phyloP scores from a whole-genome alignment of 2,329 filamentous ascomycete genomes.

The Monosporascus sp. region DNA sequence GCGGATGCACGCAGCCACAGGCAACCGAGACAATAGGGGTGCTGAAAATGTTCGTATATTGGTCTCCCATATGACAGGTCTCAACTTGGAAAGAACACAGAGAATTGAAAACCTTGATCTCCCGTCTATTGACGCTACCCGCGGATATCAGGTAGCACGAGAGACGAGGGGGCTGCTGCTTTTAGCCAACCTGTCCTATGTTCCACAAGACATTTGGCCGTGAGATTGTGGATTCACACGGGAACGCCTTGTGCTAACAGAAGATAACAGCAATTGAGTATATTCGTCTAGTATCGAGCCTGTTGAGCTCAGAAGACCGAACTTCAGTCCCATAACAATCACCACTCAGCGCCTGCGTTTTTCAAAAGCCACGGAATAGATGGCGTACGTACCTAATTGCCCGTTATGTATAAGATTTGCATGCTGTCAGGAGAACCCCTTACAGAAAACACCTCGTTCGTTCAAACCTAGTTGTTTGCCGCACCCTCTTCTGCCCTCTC shows the following conservation, averaged over 20 bases:
- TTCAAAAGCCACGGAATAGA: too few species aligned
- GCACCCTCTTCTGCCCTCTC: too few species aligned
- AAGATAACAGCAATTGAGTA: too few species aligned
- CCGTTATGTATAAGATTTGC: too few species aligned
- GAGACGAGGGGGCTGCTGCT: neutral
- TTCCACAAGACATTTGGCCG: neutral
- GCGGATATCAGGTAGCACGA: neutral
- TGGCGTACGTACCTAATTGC: too few species aligned
- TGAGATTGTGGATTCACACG: neutral
- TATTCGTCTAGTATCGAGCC: too few species aligned
- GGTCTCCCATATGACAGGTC: neutral
- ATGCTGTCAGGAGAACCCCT: too few species aligned
- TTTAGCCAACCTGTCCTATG: neutral
- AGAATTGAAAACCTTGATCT: neutral
- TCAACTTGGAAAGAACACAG: neutral
- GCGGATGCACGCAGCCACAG: neutral
- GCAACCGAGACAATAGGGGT: neutral
- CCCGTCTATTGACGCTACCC: neutral
- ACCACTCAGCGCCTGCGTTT: too few species aligned
- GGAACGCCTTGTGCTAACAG: neutral
- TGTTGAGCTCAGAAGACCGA: too few species aligned
- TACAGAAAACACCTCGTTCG: too few species aligned
- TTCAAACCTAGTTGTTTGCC: too few species aligned
- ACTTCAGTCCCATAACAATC: too few species aligned
- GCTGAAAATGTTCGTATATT: neutral